Percentiles rank a stretch among this genome's conserved stretches.
These are phyloP conservation scores for Naganishia vishniacii DNA, from an alignment of 768 basidiomycete genomes.

Conservation along the genomic window DNA sequence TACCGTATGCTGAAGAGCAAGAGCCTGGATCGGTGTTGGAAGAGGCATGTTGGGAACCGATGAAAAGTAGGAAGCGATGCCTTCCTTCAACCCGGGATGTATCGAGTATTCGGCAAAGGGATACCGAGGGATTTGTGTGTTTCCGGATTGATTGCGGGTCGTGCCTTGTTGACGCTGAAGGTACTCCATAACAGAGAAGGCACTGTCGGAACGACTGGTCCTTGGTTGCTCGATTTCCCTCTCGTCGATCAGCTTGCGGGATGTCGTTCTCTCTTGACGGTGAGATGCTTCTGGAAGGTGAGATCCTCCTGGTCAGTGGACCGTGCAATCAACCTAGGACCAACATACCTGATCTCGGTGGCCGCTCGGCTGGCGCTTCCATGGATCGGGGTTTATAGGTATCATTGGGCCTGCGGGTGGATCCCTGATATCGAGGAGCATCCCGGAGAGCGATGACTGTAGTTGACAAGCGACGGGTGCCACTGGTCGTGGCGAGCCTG, in stretches of 20 bases:
- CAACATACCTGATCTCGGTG: neutral
- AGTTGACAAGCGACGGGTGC: neutral
- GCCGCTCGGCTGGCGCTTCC: neutral
- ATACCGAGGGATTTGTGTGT: constrained; percentile 7
- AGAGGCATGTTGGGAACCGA: neutral
- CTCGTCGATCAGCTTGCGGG: constrained; percentile 10
- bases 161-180: constrained; percentile 2
- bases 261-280: constrained; percentile 7
- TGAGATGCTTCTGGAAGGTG: no score
- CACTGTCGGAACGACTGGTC: neutral
- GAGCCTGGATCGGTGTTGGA: constrained; percentile 52
- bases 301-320: no score
- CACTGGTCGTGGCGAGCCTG: constrained; percentile 1
- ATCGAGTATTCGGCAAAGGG: constrained; percentile 28
- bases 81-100: constrained; percentile 23
- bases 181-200: constrained; percentile 17
- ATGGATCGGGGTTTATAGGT: neutral
- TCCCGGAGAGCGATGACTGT: neutral
- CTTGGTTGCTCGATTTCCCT: neutral
- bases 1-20: constrained; percentile 65
- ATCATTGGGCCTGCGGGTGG: neutral
- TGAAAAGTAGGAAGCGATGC: constrained; percentile 17
- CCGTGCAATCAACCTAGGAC: no score
- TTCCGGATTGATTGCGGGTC: neutral
- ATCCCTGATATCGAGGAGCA: neutral